Evolutionary conservation across 148 eudicot genomes (phyloP).

Genomic region (Agrostemma githago): DNA sequence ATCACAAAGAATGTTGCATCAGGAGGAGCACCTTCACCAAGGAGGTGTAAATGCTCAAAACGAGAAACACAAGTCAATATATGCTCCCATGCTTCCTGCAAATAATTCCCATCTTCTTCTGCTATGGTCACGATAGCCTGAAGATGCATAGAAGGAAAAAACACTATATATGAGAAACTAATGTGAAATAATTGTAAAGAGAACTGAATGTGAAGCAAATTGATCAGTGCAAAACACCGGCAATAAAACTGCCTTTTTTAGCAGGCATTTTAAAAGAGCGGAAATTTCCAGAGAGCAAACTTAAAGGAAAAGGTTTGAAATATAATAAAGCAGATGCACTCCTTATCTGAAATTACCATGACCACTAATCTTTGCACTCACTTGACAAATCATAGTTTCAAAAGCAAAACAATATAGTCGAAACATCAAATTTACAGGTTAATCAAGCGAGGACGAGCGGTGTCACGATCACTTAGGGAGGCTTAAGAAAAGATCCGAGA

Average conservation of each 20-base stretch:
- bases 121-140: constrained; percentile 94
- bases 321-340: background rate
- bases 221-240: background rate
- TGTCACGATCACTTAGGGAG: background rate
- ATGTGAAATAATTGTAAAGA: background rate
- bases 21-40: constrained; percentile 99
- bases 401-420: background rate
- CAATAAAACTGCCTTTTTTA: background rate
- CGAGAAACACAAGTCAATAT: constrained; percentile 95
- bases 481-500: background rate
- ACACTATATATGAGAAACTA: constrained; percentile 9
- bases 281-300: background rate
- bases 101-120: constrained; percentile 95
- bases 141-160: constrained; percentile 13
- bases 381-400: background rate
- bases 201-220: background rate
- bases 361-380: background rate
- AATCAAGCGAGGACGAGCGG: background rate
- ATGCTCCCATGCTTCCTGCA: constrained; percentile 99
- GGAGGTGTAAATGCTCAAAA: constrained; percentile 96
- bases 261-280: background rate
- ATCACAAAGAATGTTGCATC: constrained; percentile 94
- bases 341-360: background rate
- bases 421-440: background rate
- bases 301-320: background rate